Conservation (phyloP, 129 eudicot genomes). For the Erigeron canadensis region DNA sequence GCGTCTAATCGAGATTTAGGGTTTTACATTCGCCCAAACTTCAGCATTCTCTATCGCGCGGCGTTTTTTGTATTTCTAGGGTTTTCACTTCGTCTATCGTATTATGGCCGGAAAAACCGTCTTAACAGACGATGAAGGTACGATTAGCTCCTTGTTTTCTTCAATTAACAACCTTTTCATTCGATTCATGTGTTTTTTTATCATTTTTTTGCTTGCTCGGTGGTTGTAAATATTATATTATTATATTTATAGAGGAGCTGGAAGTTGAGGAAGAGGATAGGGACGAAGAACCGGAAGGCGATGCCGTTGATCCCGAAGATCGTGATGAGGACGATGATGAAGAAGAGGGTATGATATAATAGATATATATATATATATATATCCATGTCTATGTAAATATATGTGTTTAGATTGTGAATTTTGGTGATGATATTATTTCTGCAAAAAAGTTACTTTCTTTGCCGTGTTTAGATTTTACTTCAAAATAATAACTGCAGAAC, state of each 20-base stretch:
- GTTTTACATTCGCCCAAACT: neutral
- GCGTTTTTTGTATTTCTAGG: constrained; percentile 2
- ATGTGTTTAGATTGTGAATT: neutral
- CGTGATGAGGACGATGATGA: constrained; percentile 63
- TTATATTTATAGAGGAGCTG: constrained; percentile 51
- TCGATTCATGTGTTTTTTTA: constrained; percentile 2
- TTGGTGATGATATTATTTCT: neutral
- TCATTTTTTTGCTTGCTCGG: neutral
- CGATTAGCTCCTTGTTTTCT: neutral
- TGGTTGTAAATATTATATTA: neutral
- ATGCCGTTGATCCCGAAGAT: constrained; percentile 42
- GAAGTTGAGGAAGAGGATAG: constrained; percentile 68
- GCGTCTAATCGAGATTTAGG: constrained; percentile 15
- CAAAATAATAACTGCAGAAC: too few relatives aligned
- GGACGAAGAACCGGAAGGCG: constrained; percentile 48
- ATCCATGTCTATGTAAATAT: neutral
- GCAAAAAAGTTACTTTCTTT: neutral
- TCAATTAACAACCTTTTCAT: neutral
- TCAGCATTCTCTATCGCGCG: constrained; percentile 8
- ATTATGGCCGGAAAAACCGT: constrained; percentile 61
- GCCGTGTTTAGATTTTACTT: too few relatives aligned
- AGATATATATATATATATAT: too few relatives aligned
- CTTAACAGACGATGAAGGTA: constrained; percentile 82
- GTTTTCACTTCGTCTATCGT: constrained; percentile 12
- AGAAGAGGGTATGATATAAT: constrained; percentile 65